Base-by-base conservation (phyloP, 805 yeast species). In the Metschnikowia noctiluminum region DNA sequence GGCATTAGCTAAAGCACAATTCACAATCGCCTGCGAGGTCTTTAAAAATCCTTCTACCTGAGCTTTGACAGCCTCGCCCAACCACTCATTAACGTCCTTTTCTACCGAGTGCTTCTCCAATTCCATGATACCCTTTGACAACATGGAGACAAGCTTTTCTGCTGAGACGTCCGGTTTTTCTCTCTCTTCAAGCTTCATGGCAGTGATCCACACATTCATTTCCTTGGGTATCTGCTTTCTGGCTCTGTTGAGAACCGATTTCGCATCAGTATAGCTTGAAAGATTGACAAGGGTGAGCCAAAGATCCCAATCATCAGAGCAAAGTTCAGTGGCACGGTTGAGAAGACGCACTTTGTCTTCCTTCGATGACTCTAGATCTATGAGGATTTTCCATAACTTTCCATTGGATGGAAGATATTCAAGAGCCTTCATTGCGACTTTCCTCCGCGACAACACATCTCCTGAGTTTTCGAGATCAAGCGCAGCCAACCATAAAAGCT, bases 401-500 rank as follows among this genome's bases (percentile, higher is more conserved):
- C 69, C 79, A 46, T 76, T 76, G 2, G 61, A 59, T 0, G 96
- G 94, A 4, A 85, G 59, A 27, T 69, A 72, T 50, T 84, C 90
- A 12, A 92, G 65, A 0, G 89, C 96, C 56, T 82, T 85, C 69
- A 85, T 82, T 16, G 88, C 64, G 0, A 89, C 74, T 49, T 81
- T 69, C 43, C 77, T 77, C 52, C 82, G 80, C 1, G 84, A 71
- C 2, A 71, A 57, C 0, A 48, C 49, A 36, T 85, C 90, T 2
- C 67, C 67, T 0, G 60, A 43, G 37, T 60, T 59, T 58, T 92
- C 97, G 26, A 88, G 65, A 1, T 81, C 82, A 35, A 73, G 62
- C 0, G 96, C 95, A 51, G 78, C 78, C 2, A 80, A 51, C 98
- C 99, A 94, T 11, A 92, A 69, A 35, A 70, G 69, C 31, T 80